Evolutionary conservation across 768 basidiomycete species (phyloP).

Genomic region (Suillus luteus): DNA sequence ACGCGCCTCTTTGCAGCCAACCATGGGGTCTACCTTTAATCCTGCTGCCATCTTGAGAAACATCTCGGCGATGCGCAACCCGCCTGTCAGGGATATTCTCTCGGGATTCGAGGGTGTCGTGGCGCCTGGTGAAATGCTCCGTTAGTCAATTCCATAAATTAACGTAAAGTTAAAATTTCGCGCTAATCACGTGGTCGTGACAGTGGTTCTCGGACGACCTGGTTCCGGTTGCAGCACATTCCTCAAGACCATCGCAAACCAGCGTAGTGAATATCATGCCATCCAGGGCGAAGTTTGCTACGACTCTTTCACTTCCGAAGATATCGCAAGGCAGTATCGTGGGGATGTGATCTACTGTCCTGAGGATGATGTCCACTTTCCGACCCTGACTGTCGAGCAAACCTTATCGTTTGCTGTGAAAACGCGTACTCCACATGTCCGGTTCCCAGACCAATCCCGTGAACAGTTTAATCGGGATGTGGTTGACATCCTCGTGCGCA

Average conservation of each 20-base stretch:
- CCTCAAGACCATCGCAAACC: constrained; percentile 80
- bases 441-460: background rate
- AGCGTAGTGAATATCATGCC: constrained; percentile 60
- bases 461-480: constrained; percentile 3
- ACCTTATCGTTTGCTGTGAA: constrained; percentile 73
- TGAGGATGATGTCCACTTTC: constrained; percentile 77
- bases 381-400: constrained; percentile 79
- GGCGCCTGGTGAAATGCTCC: constrained; percentile 66
- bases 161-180: background rate
- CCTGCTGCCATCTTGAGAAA: constrained; percentile 45
- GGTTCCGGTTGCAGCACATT: constrained; percentile 87
- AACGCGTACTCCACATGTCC: constrained; percentile 50
- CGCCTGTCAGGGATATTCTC: constrained; percentile 59
- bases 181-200: background rate
- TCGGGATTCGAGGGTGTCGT: constrained; percentile 56
- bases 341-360: constrained; percentile 70
- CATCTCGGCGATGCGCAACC: constrained; percentile 54
- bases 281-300: constrained; percentile 67
- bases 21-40: constrained; percentile 63
- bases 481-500: constrained; percentile 54
- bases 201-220: constrained; percentile 75
- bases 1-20: constrained; percentile 54
- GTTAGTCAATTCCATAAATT: constrained; percentile 42
- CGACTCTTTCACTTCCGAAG: constrained; percentile 71
- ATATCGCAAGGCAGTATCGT: constrained; percentile 75